Conservation (phyloP, 2,329 filamentous ascomycete genomes). For the Fusarium nygamai region DNA sequence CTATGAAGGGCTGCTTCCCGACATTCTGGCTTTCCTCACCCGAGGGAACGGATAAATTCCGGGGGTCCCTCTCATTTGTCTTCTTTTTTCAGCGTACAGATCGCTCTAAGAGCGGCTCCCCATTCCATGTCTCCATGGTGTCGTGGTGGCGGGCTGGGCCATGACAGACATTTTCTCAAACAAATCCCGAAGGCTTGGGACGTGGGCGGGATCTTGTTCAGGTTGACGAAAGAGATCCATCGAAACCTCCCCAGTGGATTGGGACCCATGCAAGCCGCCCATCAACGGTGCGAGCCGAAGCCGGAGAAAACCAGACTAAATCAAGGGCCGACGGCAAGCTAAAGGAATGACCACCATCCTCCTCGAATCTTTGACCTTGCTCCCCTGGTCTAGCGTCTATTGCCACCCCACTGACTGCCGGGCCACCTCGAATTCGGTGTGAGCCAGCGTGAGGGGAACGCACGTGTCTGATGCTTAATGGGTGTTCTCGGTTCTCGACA, state of each 20-base stretch:
- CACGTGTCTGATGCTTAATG: slow-evolving; percentile 51
- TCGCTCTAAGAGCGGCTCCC: slow-evolving; percentile 4
- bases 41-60: slow-evolving; percentile 21
- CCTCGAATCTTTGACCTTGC: slow-evolving; percentile 28
- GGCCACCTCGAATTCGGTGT: slow-evolving; percentile 24
- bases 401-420: slow-evolving; percentile 33
- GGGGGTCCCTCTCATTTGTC: not conserved
- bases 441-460: slow-evolving; percentile 34
- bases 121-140: slow-evolving; percentile 18
- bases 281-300: slow-evolving; percentile 52
- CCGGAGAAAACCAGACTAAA: slow-evolving; percentile 48
- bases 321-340: slow-evolving; percentile 45
- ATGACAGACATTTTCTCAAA: slow-evolving; percentile 23
- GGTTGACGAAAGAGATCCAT: slow-evolving; percentile 39
- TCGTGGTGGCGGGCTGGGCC: slow-evolving; percentile 31
- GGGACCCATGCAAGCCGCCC: slow-evolving; percentile 45
- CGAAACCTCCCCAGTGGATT: slow-evolving; percentile 35
- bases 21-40: slow-evolving; percentile 30
- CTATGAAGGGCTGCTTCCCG: slow-evolving; percentile 24
- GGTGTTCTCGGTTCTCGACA: slow-evolving; percentile 34
- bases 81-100: slow-evolving; percentile 10
- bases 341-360: slow-evolving; percentile 29
- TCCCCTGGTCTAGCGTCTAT: slow-evolving; percentile 38
- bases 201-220: slow-evolving; percentile 42
- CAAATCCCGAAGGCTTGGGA: slow-evolving; percentile 45